Conservation (phyloP, 179 eudicot species). For the Pouteria campechiana region DNA sequence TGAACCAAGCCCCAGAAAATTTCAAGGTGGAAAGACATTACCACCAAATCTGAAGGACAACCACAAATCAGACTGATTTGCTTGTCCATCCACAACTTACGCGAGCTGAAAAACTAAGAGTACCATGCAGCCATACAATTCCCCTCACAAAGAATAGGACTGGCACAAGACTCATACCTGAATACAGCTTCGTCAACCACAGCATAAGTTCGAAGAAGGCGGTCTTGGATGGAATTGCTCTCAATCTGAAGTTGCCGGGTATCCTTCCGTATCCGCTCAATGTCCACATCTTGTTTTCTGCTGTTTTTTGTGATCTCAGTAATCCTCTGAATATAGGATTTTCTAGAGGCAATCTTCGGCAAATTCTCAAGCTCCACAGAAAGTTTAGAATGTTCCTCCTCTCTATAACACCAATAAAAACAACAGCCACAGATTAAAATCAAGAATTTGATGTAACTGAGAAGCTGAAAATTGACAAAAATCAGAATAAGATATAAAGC, state of each 20-base stretch:
- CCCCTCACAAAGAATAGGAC: too few relatives aligned
- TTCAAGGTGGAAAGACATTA: too few relatives aligned
- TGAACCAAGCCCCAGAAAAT: too few relatives aligned
- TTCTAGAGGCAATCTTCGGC: slow-evolving; percentile 42
- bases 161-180: slow-evolving; percentile 35
- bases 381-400: slow-evolving; percentile 33
- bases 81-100: too few relatives aligned
- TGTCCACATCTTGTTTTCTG: slow-evolving; percentile 52
- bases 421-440: too few relatives aligned
- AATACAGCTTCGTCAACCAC: slow-evolving; percentile 50
- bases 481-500: too few relatives aligned
- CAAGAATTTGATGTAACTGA: too few relatives aligned
- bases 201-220: slow-evolving; percentile 61
- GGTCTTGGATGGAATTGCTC: slow-evolving; percentile 60
- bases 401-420: slow-evolving; percentile 38
- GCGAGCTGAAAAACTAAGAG: too few relatives aligned
- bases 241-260: slow-evolving; percentile 67
- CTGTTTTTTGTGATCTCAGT: slow-evolving; percentile 66
- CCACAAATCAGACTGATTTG: too few relatives aligned
- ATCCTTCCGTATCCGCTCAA: slow-evolving; percentile 48
- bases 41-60: too few relatives aligned
- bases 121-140: too few relatives aligned
- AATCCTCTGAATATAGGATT: slow-evolving; percentile 48
- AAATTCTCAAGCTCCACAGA: slow-evolving; percentile 31
- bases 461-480: too few relatives aligned